Evolutionary conservation across 805 yeast species (phyloP), one percentile per base, ranked within the genome.

Genomic region (Brettanomyces naardenensis): DNA sequence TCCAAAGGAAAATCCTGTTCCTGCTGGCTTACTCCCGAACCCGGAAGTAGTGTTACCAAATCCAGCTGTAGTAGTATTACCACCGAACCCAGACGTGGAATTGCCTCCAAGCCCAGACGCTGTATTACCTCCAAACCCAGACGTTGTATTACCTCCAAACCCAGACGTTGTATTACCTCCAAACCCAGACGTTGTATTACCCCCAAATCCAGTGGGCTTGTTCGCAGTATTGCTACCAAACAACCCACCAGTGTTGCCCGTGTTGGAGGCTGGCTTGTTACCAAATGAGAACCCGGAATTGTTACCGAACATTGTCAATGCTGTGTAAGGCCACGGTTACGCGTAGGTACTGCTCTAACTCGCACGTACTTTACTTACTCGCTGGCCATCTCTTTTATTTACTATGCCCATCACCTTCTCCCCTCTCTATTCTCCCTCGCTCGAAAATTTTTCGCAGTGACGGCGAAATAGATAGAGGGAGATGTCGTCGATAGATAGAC

Each of bases 221-320:
- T 15, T 14, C 6, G 33, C 33, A n/a, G 33, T 30, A 18, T 30
- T 28, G 15, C 14, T 30, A 15, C 65, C 64, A 49, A 62, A 66
- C 38, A 65, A 44, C 18, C 62, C 65, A 40, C 66, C 68, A 4
- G 39, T 23, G 20, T 18, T n/a, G 17, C 25, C 22, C 13, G 32
- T 13, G 6, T 19, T 28, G 7, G 19, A 13, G 7, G 46, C 35
- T 4, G 34, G 34, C n/a, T 51, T 50, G 19, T 46, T 39, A 14
- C 62, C 61, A 48, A 68, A 68, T 14, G 43, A 36, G 18, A 64
- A 45, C 15, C 45, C 44, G 17, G 45, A 37, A 18, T 40, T 44
- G 30, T 38, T 43, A 14, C 47, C 47, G 33, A 44, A 40, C 38
- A 31, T 20, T 9, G 19, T 26, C 29, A 10, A n/a, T n/a, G n/a